Conservation (phyloP, 805 yeast genomes). For the Scheffersomyces amazonensis region DNA sequence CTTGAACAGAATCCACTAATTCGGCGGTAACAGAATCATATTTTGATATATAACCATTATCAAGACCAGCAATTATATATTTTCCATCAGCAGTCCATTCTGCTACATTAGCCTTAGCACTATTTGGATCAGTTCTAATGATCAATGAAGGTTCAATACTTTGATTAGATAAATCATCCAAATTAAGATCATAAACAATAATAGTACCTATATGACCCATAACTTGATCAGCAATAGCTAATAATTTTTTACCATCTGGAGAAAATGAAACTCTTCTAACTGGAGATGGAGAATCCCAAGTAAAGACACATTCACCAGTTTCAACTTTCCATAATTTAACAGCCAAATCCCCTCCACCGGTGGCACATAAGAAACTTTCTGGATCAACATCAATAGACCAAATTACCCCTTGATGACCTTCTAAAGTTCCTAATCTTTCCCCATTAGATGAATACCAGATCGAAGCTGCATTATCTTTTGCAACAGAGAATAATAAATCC, state of each 20-base stretch:
- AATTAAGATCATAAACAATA: slow-evolving; percentile 59
- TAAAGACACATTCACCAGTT: slow-evolving; percentile 71
- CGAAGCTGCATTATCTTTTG: slow-evolving; percentile 86
- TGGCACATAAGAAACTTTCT: slow-evolving; percentile 64
- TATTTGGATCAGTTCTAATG: slow-evolving; percentile 57
- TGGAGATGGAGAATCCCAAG: slow-evolving; percentile 79
- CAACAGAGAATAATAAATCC: slow-evolving; percentile 85
- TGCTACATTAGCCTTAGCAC: slow-evolving; percentile 72
- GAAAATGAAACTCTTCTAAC: slow-evolving; percentile 86
- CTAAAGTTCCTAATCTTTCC: slow-evolving; percentile 91
- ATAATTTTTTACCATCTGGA: slow-evolving; percentile 63
- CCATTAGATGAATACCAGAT: slow-evolving; percentile 96
- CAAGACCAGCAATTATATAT: slow-evolving; percentile 81
- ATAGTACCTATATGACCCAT: slow-evolving; percentile 87
- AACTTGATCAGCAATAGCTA: slow-evolving; percentile 84
- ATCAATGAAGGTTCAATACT: slow-evolving; percentile 53
- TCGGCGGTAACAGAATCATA: slow-evolving; percentile 77
- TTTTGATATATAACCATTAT: slow-evolving; percentile 80
- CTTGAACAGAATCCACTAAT: slow-evolving; percentile 51
- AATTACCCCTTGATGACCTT: slow-evolving; percentile 84
- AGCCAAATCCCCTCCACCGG: slow-evolving; percentile 89
- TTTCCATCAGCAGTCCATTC: slow-evolving; percentile 80
- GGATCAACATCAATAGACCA: slow-evolving; percentile 89
- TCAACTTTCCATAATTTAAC: slow-evolving; percentile 81
- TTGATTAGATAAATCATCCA: slow-evolving; percentile 44